Conservation (phyloP, 768 basidiomycete genomes). For the Pholiota microspora region DNA sequence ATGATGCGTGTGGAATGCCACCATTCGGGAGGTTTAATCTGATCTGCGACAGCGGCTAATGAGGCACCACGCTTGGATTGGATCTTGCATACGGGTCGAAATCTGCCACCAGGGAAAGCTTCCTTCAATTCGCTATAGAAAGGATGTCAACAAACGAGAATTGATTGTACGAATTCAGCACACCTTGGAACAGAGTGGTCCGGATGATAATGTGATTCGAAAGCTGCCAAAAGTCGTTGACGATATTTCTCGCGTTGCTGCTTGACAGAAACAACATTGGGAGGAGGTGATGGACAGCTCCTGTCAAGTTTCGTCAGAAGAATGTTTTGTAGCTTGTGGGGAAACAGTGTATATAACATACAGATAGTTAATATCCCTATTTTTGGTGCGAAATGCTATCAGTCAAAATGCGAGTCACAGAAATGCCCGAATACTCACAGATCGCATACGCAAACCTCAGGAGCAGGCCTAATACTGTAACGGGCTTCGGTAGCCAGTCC, state of each 20-base stretch:
- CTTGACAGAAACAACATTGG: constrained; percentile 70
- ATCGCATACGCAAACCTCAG: constrained; percentile 88
- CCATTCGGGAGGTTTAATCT: constrained; percentile 89
- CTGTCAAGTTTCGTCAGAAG: constrained; percentile 31
- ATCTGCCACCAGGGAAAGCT: constrained; percentile 89
- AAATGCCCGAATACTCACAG: constrained; percentile 47
- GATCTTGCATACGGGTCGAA: constrained; percentile 89
- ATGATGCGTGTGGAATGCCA: constrained; percentile 93
- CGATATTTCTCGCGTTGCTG: constrained; percentile 81
- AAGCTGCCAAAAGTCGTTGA: constrained; percentile 69
- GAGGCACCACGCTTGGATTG: constrained; percentile 81
- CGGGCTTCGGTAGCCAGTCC: constrained; percentile 85
- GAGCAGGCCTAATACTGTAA: constrained; percentile 67
- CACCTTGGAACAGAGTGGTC: constrained; percentile 80
- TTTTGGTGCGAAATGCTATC: neutral
- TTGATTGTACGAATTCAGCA: constrained; percentile 3
- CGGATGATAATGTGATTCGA: constrained; percentile 87
- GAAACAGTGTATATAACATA: constrained; percentile 28
- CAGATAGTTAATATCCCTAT: constrained; percentile 81
- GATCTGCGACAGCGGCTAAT: constrained; percentile 81
- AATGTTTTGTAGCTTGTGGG: neutral
- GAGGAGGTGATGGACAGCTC: constrained; percentile 78
- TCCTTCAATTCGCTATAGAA: constrained; percentile 83
- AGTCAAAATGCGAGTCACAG: neutral
- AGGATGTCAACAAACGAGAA: neutral